Percentiles rank a stretch among this genome's conserved stretches.
phyloP scores from a whole-genome alignment of 1,284 basidiomycete species.

The Sanghuangporus baumii region DNA sequence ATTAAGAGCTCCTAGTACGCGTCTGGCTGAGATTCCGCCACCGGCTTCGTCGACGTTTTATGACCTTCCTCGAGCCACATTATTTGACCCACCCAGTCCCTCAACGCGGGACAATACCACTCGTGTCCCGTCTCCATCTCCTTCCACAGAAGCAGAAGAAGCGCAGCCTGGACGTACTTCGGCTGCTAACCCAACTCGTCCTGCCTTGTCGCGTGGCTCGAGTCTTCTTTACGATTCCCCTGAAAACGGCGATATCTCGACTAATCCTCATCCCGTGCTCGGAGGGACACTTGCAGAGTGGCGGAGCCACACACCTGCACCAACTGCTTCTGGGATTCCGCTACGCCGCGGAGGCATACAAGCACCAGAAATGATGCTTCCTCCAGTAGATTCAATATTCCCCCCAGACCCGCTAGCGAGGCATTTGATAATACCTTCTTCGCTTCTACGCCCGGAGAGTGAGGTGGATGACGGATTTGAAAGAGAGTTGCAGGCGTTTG shows the following conservation, averaged over 20 bases:
- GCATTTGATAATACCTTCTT: background rate
- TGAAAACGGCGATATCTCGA: background rate
- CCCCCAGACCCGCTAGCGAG: background rate
- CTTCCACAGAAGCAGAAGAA: constrained; percentile 2
- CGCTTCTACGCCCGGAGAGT: background rate
- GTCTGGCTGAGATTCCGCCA: background rate
- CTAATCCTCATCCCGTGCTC: background rate
- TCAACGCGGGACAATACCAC: background rate
- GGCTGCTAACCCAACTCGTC: background rate
- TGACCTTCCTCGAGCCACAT: constrained; percentile 7
- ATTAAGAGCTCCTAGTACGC: background rate
- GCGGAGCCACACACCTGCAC: background rate
- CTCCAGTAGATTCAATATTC: background rate
- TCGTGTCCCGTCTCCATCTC: background rate
- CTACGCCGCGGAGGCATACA: constrained; percentile 54
- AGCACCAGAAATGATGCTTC: constrained; percentile 49
- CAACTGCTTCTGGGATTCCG: constrained; percentile 24
- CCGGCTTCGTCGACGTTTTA: background rate
- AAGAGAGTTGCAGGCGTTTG: background rate
- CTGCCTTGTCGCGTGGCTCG: background rate
- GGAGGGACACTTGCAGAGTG: background rate
- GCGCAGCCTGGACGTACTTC: background rate
- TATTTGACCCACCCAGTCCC: constrained; percentile 15
- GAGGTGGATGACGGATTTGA: background rate
- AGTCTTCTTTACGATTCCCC: background rate